These are phyloP conservation scores for Boletus edulis DNA, from an alignment of 768 basidiomycete genomes.

Conservation along the genomic window DNA sequence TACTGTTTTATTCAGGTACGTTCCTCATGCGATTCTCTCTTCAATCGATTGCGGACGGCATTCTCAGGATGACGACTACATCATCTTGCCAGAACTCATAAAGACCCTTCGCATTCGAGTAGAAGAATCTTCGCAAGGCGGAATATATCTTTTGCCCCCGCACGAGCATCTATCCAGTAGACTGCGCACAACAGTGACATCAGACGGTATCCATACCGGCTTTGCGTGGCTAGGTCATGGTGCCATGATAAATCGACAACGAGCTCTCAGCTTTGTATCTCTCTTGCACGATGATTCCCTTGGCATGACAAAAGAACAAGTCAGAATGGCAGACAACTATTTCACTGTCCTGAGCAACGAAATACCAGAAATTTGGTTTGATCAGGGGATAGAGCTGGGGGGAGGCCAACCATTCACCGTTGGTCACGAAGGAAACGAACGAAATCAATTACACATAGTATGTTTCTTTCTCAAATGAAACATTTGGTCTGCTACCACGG, in stretches of 20 bases:
- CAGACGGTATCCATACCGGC: conserved; percentile 44
- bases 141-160: conserved; percentile 57
- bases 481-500: background rate
- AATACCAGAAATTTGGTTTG: conserved; percentile 61
- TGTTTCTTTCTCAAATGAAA: conserved; percentile 23
- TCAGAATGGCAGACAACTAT: conserved; percentile 71
- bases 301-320: conserved; percentile 46
- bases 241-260: conserved; percentile 45
- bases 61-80: conserved; percentile 65
- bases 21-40: background rate
- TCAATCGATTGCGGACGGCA: conserved; percentile 1
- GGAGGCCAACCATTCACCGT: conserved; percentile 64
- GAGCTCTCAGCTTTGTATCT: conserved; percentile 45
- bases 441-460: conserved; percentile 60
- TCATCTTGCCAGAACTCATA: conserved; percentile 57
- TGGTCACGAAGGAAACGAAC: conserved; percentile 52
- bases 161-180: conserved; percentile 58
- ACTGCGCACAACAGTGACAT: conserved; percentile 42
- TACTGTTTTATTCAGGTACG: conserved; percentile 65
- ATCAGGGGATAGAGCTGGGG: conserved; percentile 57
- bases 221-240: conserved; percentile 72
- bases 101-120: conserved; percentile 45
- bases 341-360: conserved; percentile 57
- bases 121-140: conserved; percentile 18
- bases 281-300: conserved; percentile 40